Evolutionary conservation across 1,139 yeast species (phyloP).

Genomic region (Pichia sp.): DNA sequence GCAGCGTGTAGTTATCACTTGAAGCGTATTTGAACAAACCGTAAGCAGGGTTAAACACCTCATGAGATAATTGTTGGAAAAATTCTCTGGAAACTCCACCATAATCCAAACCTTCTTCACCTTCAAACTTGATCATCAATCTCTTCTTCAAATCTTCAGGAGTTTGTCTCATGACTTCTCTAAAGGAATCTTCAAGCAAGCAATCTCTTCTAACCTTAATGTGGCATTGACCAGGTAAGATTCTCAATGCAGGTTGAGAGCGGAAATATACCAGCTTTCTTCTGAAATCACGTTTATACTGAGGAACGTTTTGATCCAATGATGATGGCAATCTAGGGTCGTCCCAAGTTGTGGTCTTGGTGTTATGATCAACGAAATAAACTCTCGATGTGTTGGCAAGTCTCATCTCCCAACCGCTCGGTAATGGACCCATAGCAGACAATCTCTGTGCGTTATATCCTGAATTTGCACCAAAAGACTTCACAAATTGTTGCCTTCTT

Average conservation of each 20-base stretch:
- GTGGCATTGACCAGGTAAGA: slow-evolving; percentile 97
- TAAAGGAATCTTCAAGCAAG: slow-evolving; percentile 94
- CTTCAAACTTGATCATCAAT: slow-evolving; percentile 95
- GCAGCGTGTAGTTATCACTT: slow-evolving; percentile 95
- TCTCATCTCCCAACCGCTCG: slow-evolving; percentile 99
- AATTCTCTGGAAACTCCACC: slow-evolving; percentile 99
- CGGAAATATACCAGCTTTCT: slow-evolving; percentile 95
- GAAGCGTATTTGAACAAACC: slow-evolving; percentile 96
- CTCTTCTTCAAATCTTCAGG: slow-evolving; percentile 97
- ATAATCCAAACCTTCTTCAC: slow-evolving; percentile 98
- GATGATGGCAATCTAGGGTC: slow-evolving; percentile 98
- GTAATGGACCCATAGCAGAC: slow-evolving; percentile 96
- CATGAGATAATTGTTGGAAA: slow-evolving; percentile 92
- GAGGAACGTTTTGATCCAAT: slow-evolving; percentile 96
- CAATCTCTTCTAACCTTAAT: slow-evolving; percentile 96
- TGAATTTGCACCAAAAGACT: slow-evolving; percentile 81
- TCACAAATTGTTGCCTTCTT: slow-evolving; percentile 94
- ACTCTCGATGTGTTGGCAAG: slow-evolving; percentile 97
- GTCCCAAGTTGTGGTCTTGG: slow-evolving; percentile 99
- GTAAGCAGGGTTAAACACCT: slow-evolving; percentile 97
- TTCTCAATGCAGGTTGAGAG: slow-evolving; percentile 96
- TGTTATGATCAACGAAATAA: slow-evolving; percentile 96
- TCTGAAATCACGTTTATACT: slow-evolving; percentile 97
- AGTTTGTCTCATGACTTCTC: slow-evolving; percentile 97
- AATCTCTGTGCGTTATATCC: slow-evolving; percentile 98